Conservation (phyloP, 805 yeast genomes). For the Priceomyces medius region DNA sequence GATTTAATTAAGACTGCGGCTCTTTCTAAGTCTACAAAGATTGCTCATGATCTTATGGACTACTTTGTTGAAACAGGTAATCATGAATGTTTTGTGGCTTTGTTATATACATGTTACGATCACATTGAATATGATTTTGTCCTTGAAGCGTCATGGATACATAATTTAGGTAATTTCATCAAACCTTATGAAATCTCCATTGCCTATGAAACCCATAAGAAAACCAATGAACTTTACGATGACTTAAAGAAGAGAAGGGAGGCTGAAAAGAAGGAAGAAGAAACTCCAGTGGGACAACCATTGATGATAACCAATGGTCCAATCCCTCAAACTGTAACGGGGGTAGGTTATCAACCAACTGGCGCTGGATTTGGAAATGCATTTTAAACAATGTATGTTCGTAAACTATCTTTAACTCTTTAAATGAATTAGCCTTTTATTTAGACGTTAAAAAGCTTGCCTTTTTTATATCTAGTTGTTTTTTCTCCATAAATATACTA, state of each 20-base stretch:
- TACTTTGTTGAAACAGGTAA: constrained; percentile 97
- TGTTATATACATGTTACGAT: constrained; percentile 82
- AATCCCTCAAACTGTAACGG: constrained; percentile 33
- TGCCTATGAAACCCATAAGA: constrained; percentile 73
- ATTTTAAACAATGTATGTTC: constrained; percentile 17
- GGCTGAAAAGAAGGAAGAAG: constrained; percentile 48
- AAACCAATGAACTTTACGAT: constrained; percentile 60
- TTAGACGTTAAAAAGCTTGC: not conserved
- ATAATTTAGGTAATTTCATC: constrained; percentile 75
- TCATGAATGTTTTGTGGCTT: constrained; percentile 90
- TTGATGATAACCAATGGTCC: constrained; percentile 79
- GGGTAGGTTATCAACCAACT: constrained; percentile 65
- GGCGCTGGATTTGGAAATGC: constrained; percentile 70
- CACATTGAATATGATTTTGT: constrained; percentile 79
- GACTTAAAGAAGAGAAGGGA: constrained; percentile 72
- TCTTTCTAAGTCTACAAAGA: constrained; percentile 69
- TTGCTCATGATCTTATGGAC: constrained; percentile 82
- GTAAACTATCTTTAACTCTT: too few species aligned
- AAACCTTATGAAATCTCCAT: constrained; percentile 90
- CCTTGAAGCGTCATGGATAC: constrained; percentile 87
- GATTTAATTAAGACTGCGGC: constrained; percentile 94
- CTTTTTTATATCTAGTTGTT: constrained; percentile 2
- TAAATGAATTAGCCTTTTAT: not conserved
- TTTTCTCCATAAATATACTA: not conserved
- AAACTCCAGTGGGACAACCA: constrained; percentile 56